phyloP scores from a whole-genome alignment of 129 eudicot species.

The Arctium minus region DNA sequence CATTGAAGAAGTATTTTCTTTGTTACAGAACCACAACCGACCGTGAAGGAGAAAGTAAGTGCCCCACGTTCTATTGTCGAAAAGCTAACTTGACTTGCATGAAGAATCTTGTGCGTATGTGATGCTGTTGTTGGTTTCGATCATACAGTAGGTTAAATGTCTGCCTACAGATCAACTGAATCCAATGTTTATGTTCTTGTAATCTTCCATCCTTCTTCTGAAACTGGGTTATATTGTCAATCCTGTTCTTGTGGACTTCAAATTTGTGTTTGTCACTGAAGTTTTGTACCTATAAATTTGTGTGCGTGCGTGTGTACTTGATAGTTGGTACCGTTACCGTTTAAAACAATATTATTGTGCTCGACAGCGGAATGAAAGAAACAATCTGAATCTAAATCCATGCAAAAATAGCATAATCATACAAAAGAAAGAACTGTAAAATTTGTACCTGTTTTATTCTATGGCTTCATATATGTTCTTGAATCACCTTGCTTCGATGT shows the following conservation, averaged over 20 bases:
- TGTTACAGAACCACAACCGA: slow-evolving; percentile 53
- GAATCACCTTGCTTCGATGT: neutral
- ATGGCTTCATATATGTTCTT: neutral
- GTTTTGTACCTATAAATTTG: neutral
- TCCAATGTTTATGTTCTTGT: slow-evolving; percentile 1
- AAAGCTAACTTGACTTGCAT: slow-evolving; percentile 12
- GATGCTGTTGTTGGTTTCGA: neutral
- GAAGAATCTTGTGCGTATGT: slow-evolving; percentile 14
- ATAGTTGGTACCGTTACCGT: neutral
- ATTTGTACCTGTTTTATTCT: neutral
- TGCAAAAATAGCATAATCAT: neutral
- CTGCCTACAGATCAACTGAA: neutral
- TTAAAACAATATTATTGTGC: neutral
- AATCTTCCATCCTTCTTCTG: neutral
- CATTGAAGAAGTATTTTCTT: slow-evolving; percentile 9
- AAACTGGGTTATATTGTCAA: neutral
- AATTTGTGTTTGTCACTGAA: neutral
- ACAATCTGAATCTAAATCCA: neutral
- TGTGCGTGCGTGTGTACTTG: neutral
- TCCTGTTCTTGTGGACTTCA: neutral
- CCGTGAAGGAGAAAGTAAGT: slow-evolving; percentile 42
- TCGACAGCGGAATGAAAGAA: neutral
- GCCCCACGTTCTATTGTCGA: slow-evolving; percentile 19
- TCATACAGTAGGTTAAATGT: neutral
- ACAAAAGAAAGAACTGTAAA: neutral